These are phyloP conservation scores for Plasmodium gonderi DNA, from an alignment of 169 alveolate genomes.

Conservation along the genomic window DNA sequence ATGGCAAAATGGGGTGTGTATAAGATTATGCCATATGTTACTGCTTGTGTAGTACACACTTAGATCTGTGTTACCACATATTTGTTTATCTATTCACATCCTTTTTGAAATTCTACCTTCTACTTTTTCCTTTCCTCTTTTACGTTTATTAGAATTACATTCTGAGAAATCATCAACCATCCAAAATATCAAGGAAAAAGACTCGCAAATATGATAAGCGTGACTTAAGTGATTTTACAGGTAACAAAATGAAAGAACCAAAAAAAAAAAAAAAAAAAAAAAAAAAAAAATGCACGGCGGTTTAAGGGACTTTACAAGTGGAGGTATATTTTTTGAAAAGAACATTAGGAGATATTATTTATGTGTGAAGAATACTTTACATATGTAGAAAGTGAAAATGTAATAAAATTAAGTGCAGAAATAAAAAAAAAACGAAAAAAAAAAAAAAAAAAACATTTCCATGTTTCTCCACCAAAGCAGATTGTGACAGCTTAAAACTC, in stretches of 20 bases:
- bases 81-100: background rate
- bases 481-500: background rate
- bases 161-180: background rate
- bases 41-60: background rate
- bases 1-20: background rate
- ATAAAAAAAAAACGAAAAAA: background rate
- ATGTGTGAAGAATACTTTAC: too few relatives aligned
- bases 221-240: constrained; percentile 12
- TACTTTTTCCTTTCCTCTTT: too few relatives aligned
- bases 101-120: background rate
- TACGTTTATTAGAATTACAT: constrained; percentile 38
- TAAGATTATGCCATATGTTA: background rate
- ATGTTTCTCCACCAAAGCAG: background rate
- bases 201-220: constrained; percentile 12
- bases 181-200: constrained; percentile 25
- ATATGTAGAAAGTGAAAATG: background rate
- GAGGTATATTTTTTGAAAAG: background rate
- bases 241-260: constrained; percentile 15
- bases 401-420: background rate
- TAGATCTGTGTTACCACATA: background rate
- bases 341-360: background rate
- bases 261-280: too few relatives aligned
- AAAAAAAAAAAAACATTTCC: background rate
- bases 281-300: background rate
- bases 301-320: background rate